Percentiles rank a stretch among this genome's conserved stretches.
Conservation (phyloP, 768 basidiomycete species). For the Crucibulum laeve region DNA sequence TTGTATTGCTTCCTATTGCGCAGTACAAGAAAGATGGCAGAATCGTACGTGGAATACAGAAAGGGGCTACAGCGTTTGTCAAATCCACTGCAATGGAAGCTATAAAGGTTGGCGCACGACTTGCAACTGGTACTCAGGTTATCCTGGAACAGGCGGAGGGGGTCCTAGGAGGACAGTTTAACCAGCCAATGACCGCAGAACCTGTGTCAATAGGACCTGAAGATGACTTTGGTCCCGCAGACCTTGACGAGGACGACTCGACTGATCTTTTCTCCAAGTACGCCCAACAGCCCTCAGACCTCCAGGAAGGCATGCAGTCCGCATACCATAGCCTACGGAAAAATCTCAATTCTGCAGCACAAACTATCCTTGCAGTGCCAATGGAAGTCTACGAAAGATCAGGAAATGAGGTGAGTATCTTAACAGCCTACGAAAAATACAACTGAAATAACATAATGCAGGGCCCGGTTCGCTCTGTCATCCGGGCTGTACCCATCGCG, state of each 20-base stretch:
- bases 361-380: slow-evolving; percentile 96
- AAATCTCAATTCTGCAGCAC: slow-evolving; percentile 91
- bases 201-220: slow-evolving; percentile 45
- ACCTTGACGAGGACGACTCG: slow-evolving; percentile 38
- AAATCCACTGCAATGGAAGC: slow-evolving; percentile 95
- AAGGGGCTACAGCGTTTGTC: slow-evolving; percentile 89
- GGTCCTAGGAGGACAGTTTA: slow-evolving; percentile 79
- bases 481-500: slow-evolving; percentile 95
- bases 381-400: slow-evolving; percentile 99
- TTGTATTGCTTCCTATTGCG: slow-evolving; percentile 91
- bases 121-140: slow-evolving; percentile 97
- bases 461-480: slow-evolving; percentile 92
- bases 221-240: slow-evolving; percentile 24
- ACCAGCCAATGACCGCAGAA: slow-evolving; percentile 61
- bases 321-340: slow-evolving; percentile 87
- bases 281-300: slow-evolving; percentile 82
- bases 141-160: slow-evolving; percentile 94
- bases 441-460: slow-evolving; percentile 24
- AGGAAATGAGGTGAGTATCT: slow-evolving; percentile 71
- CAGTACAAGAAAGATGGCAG: slow-evolving; percentile 98
- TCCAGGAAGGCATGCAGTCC: slow-evolving; percentile 82
- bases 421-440: not conserved
- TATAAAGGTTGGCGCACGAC: slow-evolving; percentile 86
- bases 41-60: slow-evolving; percentile 88
- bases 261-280: slow-evolving; percentile 77